Conservation (phyloP, 306 rosid species). For the Pterocarpus santalinus region DNA sequence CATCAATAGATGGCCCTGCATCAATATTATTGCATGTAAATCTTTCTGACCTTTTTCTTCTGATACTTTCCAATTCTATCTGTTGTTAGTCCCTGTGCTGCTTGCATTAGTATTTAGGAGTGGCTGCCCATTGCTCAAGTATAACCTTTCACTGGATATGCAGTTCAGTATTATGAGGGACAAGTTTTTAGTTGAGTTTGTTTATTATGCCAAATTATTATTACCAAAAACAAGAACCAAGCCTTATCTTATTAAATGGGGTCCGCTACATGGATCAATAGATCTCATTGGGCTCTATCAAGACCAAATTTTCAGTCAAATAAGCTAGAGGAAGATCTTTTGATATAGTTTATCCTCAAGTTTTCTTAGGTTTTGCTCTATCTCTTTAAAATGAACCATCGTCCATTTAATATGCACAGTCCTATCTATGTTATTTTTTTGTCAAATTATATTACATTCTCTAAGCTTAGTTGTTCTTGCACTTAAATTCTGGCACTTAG, state of each 20-base stretch:
- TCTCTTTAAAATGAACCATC: background rate
- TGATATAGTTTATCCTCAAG: background rate
- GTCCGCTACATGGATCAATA: background rate
- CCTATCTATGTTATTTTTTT: slow-evolving; percentile 3
- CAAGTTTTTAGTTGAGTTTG: background rate
- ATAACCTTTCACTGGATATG: slow-evolving; percentile 7
- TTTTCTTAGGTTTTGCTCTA: slow-evolving; percentile 4
- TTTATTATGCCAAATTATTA: background rate
- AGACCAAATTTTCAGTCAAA: slow-evolving; percentile 14
- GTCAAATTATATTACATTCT: background rate
- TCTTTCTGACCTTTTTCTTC: background rate
- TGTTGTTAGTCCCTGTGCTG: background rate
- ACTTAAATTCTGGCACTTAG: no score
- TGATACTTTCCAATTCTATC: background rate
- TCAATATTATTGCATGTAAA: background rate
- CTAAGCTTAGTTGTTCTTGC: background rate
- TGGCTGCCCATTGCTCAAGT: background rate
- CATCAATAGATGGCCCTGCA: background rate
- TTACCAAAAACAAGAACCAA: no score
- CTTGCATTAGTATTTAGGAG: background rate
- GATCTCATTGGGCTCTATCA: background rate
- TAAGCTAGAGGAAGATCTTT: background rate
- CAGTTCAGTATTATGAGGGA: slow-evolving; percentile 9
- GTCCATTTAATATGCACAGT: background rate
- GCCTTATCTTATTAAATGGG: background rate